A percentile compares a stretch with the other conserved stretches of the same genome.
Conservation (phyloP, 1,284 basidiomycete species). For the Gymnopus androsaceus region DNA sequence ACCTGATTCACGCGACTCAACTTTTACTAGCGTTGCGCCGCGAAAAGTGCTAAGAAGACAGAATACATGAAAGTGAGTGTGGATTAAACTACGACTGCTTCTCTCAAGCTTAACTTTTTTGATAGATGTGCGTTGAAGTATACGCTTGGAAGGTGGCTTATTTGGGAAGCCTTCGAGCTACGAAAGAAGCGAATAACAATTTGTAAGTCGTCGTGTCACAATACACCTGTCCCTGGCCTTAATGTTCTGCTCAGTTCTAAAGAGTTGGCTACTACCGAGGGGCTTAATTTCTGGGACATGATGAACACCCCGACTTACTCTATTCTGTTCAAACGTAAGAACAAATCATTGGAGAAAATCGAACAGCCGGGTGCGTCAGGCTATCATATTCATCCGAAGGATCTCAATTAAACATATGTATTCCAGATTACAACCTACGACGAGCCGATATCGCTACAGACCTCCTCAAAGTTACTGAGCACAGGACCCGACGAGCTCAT, state of each 20-base stretch:
- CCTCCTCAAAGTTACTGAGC: conserved; percentile 29
- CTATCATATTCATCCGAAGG: background rate
- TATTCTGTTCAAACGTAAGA: conserved; percentile 35
- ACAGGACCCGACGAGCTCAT: conserved; percentile 26
- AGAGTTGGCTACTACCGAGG: conserved; percentile 33
- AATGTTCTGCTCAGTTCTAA: conserved; percentile 32
- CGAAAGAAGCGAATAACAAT: conserved; percentile 29
- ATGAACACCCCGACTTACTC: conserved; percentile 37
- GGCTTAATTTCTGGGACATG: conserved; percentile 42
- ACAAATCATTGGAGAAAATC: conserved; percentile 36
- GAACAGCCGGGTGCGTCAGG: conserved; percentile 31
- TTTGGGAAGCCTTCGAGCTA: conserved; percentile 12
- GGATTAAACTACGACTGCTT: background rate
- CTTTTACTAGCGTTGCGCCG: background rate
- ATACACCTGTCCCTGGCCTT: conserved; percentile 1
- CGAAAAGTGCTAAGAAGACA: conserved; percentile 17
- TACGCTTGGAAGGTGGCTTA: conserved; percentile 35
- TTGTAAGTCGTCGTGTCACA: conserved; percentile 29
- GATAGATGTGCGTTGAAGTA: conserved; percentile 37
- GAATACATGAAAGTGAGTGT: conserved; percentile 34
- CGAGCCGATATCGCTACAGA: conserved; percentile 32
- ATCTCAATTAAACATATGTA: background rate
- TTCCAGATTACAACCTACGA: conserved; percentile 30
- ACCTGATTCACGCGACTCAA: conserved; percentile 2
- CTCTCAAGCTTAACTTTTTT: background rate